A percentile compares a stretch with the other conserved stretches of the same genome.
phyloP scores from a whole-genome alignment of 805 yeast species.

The Isabelozyma rhagii region DNA sequence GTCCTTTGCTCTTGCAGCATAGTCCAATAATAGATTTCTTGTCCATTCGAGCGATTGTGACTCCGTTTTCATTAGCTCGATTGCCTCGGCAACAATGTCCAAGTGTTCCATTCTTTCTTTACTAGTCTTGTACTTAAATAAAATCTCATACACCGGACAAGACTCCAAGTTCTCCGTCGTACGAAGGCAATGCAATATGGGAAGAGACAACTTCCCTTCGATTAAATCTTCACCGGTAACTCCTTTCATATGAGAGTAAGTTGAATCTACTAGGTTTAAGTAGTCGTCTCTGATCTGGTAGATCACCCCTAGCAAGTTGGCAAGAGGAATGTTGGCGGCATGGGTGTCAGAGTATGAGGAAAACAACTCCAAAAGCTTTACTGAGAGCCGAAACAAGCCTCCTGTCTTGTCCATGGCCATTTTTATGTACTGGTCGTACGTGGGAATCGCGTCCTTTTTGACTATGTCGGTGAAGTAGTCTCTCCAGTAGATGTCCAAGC shows the following conservation, averaged over 20 bases:
- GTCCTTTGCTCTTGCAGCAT: no score
- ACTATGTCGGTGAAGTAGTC: conserved; percentile 34
- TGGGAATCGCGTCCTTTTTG: conserved; percentile 14
- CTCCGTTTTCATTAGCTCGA: conserved; percentile 15
- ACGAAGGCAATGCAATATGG: conserved; percentile 58
- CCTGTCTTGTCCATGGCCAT: conserved; percentile 91
- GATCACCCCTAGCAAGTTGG: conserved; percentile 74
- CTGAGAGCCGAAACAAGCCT: conserved; percentile 77
- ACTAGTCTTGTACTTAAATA: conserved; percentile 12
- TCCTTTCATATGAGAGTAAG: conserved; percentile 60
- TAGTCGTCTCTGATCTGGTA: conserved; percentile 89
- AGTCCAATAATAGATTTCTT: no score
- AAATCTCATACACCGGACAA: conserved; percentile 21
- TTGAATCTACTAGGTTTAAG: conserved; percentile 57
- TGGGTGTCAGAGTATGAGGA: conserved; percentile 1
- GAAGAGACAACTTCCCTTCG: conserved; percentile 88
- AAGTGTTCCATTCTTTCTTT: conserved; percentile 12
- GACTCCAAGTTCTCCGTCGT: conserved; percentile 2
- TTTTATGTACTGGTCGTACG: conserved; percentile 50
- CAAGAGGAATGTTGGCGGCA: conserved; percentile 27
- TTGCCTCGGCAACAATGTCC: conserved; percentile 14
- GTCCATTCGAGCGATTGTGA: no score
- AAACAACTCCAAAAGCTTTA: conserved; percentile 53
- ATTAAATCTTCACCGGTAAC: conserved; percentile 76
- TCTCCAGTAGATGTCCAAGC: conserved; percentile 86